Conservation (phyloP, 495 filamentous ascomycete species). For the Copromyces sp. region DNA sequence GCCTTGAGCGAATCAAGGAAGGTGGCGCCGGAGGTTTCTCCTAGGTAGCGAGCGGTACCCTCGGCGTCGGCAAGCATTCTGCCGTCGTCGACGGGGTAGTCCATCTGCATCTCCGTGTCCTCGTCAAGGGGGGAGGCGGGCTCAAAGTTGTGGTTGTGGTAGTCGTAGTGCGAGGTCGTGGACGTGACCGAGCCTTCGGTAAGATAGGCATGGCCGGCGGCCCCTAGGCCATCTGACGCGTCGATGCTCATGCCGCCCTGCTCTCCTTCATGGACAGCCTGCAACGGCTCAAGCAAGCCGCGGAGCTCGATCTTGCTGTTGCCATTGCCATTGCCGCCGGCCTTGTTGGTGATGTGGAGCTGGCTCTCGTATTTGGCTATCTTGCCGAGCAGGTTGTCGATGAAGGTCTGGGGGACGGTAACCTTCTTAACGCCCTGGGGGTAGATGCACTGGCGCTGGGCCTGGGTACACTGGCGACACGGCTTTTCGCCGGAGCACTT, state of each 20-base stretch:
- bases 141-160: not conserved
- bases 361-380: constrained; percentile 13
- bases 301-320: constrained; percentile 5
- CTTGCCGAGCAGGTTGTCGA: constrained; percentile 18
- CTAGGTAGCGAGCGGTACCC: constrained; percentile 26
- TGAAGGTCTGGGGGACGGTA: constrained; percentile 17
- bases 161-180: constrained; percentile 1
- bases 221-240: not conserved
- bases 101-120: constrained; percentile 6
- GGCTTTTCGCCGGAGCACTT: constrained; percentile 33
- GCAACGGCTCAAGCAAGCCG: not conserved
- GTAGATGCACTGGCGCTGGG: constrained; percentile 25
- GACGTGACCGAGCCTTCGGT: not conserved
- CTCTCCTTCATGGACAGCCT: constrained; percentile 1
- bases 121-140: constrained; percentile 2
- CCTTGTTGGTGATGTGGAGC: constrained; percentile 7
- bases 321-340: constrained; percentile 8
- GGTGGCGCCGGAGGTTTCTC: constrained; percentile 28
- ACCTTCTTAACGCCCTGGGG: constrained; percentile 21
- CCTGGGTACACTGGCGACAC: constrained; percentile 22
- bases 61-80: constrained; percentile 25
- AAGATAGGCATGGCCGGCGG: not conserved
- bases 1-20: constrained; percentile 30
- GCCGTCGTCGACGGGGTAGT: constrained; percentile 10
- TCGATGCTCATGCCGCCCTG: not conserved